Evolutionary conservation across 1,284 basidiomycete genomes (phyloP), one percentile per base, ranked within the genome.

Genomic region (Sanghuangporus baumii): DNA sequence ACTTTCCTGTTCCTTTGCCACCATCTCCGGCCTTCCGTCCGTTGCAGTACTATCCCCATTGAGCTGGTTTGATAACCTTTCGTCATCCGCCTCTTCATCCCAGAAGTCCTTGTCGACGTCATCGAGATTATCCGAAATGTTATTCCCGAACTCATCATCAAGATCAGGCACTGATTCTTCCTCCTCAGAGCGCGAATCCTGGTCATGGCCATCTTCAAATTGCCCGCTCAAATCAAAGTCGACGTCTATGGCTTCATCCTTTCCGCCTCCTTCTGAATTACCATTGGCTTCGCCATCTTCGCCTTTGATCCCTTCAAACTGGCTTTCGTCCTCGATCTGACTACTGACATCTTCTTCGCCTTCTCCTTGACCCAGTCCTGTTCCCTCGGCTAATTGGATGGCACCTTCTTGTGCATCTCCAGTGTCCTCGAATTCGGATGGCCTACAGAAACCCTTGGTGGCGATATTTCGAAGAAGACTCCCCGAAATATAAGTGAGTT

Each of bases 301-400:
- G 14, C 80, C 75, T 50, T 89, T 85, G 20, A 99, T 78, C 1
- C 97, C 97, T 72, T 99, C 97, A 37, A 99, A 92, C 71, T 97
- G 94, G 70, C 92, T 91, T 73, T 99, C 96, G 65, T 98, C 94
- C 70, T 94, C 88, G 62, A 98, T 94, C 70, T 97, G 91, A 68
- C 93, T 89, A 77, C 91, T 94, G 60, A 95, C 89, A 70, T 97
- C 91, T 74, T 98, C 86, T 18, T 79, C 79, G 1, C 96, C 95
- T 1, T 83, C 78, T 1, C 96, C 96, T 67, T 91, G 85, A 11
- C 96, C 96, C 66, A 98, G 76, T 1, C 96, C 95, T 1, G 89
- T 85, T 2, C 94, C 95, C 54, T 85, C 92, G 6, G 78, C 75
- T 3, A 80, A 76, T 47, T 89, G 85, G 6, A 79, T 78, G 3